A percentile compares a stretch with the other conserved stretches of the same genome.
Conservation (phyloP, 148 eudicot species). For the Salicornia ramosissima region DNA sequence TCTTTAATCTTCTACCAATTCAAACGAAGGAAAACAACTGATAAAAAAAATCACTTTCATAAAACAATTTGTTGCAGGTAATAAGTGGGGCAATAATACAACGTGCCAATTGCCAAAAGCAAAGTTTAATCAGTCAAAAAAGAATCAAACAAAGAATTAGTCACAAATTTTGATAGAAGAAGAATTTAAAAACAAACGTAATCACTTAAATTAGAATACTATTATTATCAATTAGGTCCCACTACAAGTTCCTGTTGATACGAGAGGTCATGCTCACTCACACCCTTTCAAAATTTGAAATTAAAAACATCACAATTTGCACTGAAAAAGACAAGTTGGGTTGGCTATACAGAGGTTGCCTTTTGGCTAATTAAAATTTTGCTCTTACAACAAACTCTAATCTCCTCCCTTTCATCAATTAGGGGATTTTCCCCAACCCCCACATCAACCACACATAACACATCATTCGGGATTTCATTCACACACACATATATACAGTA, state of each 20-base stretch:
- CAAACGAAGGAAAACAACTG: not conserved
- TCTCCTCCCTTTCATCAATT: constrained; percentile 1
- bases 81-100: not conserved
- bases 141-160: constrained; percentile 19
- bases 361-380: constrained; percentile 15
- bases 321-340: constrained; percentile 19
- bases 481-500: too few relatives aligned
- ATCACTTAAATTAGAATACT: not conserved
- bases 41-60: constrained; percentile 10
- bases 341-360: constrained; percentile 20
- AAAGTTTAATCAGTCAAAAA: too few relatives aligned
- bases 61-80: not conserved
- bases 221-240: not conserved
- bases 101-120: too few relatives aligned
- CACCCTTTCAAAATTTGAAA: constrained; percentile 13
- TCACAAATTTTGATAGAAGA: constrained; percentile 13
- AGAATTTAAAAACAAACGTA: not conserved
- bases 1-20: not conserved
- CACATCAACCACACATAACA: constrained; percentile 8
- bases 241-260: too few relatives aligned
- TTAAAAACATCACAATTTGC: not conserved
- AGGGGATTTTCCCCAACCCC: constrained; percentile 12
- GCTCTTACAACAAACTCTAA: constrained; percentile 16
- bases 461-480: constrained; percentile 17
- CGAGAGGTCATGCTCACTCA: too few relatives aligned